Base-by-base conservation (phyloP, 73 alveolate species). In the Paramecium caudatum region DNA sequence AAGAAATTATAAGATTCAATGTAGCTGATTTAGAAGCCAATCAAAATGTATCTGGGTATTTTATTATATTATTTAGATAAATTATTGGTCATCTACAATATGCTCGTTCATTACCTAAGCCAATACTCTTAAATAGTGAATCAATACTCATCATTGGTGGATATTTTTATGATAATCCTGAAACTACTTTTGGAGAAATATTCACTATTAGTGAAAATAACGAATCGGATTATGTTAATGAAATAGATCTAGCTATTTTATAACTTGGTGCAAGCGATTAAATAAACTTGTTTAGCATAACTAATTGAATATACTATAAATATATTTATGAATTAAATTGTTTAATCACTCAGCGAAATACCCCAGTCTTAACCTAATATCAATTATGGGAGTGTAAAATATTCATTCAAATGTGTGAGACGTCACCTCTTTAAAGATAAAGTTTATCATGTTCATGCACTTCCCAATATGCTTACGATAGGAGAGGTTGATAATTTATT, bases 1-100 rank as follows among this genome's bases (percentile, higher is more conserved):
- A 74, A 74, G 88, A 74, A 12, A 43, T 74, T 8, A 43, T 74
- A 37, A 15, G 68, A 74, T 74, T 74, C 21, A 65, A 65, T 65
- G 13, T 10, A 6, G 62, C 36, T 36, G 88, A 74, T 4, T 74
- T 74, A 74, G 88, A 74, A 74, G 36, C 43, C 1, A 74, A 74
- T 43, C 46, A 74, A n/a, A 74, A 74, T 45, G 47, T 39, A 9
- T 74, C 88, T 41, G 88, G 88, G 88, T 74, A 74, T 41, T 16
- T 8, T 13, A 13, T 33, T 3, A 65, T 74, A 16, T 36, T 25
- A 2, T 19, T 34, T 74, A 74, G 88, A 41, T 15, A 74, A 74
- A 37, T 74, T 21, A 47, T 74, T 16, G 88, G 88, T 21, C 2
- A 45, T 9, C 47, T 74, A 10, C 15, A 74, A 41, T 15, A 74